Evolutionary conservation across 2,329 filamentous ascomycete genomes (phyloP).

Genomic region (Aspergillus fructus): DNA sequence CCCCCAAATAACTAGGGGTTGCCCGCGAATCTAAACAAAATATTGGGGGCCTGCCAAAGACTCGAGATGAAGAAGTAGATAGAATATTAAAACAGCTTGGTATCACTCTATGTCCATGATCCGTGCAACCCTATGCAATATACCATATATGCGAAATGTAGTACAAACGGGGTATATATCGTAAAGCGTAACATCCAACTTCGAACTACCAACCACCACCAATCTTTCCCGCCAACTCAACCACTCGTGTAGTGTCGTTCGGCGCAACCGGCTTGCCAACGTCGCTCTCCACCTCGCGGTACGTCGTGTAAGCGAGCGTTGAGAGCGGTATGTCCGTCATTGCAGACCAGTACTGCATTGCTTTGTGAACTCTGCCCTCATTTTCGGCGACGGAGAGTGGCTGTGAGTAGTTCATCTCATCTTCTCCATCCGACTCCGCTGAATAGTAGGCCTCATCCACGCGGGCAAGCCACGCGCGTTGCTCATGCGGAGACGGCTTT

Average conservation of each 20-base stretch:
- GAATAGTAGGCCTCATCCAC: constrained; percentile 93
- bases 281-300: constrained; percentile 89
- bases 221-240: constrained; percentile 84
- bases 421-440: constrained; percentile 57
- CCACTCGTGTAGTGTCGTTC: constrained; percentile 75
- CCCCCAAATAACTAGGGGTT: too few species aligned
- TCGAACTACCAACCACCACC: constrained; percentile 81
- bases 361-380: constrained; percentile 55
- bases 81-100: not conserved
- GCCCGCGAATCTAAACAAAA: too few species aligned
- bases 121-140: constrained; percentile 2
- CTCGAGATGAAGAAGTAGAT: too few species aligned
- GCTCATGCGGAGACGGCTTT: constrained; percentile 71
- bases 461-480: constrained; percentile 78
- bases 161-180: constrained; percentile 18
- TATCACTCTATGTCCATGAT: constrained; percentile 7
- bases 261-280: constrained; percentile 70
- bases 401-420: constrained; percentile 28
- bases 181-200: constrained; percentile 11
- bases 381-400: constrained; percentile 26
- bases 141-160: not conserved
- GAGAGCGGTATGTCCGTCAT: constrained; percentile 69
- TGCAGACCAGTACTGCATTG: constrained; percentile 73
- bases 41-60: too few species aligned
- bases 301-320: constrained; percentile 79